These are phyloP conservation scores for Candida namnaoensis DNA, from an alignment of 805 yeast species.

Conservation along the genomic window DNA sequence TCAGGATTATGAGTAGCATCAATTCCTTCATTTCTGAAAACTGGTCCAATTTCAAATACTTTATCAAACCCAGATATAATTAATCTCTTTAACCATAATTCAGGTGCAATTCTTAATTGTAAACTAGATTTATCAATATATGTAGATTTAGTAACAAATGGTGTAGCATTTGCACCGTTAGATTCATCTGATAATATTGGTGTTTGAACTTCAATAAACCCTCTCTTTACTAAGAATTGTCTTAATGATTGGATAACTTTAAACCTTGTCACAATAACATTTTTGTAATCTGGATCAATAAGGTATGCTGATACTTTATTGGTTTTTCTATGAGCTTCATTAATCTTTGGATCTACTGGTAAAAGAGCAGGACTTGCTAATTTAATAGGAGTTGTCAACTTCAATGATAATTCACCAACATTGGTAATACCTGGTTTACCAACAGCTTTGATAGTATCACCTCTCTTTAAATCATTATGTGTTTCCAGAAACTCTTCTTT, in stretches of 20 bases:
- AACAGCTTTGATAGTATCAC: slow-evolving; percentile 58
- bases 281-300: slow-evolving; percentile 42
- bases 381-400: slow-evolving; percentile 37
- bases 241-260: slow-evolving; percentile 49
- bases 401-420: slow-evolving; percentile 70
- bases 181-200: slow-evolving; percentile 69
- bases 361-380: slow-evolving; percentile 63
- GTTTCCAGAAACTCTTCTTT: slow-evolving; percentile 31
- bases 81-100: slow-evolving; percentile 82
- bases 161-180: slow-evolving; percentile 91
- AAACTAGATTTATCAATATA: slow-evolving; percentile 24
- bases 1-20: slow-evolving; percentile 94
- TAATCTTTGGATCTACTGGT: slow-evolving; percentile 58
- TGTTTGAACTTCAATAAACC: slow-evolving; percentile 79
- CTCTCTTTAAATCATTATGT: slow-evolving; percentile 43
- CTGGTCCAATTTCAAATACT: slow-evolving; percentile 79
- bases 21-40: slow-evolving; percentile 87
- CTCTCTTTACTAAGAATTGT: slow-evolving; percentile 39
- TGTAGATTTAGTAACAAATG: slow-evolving; percentile 52
- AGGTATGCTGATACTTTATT: slow-evolving; percentile 71
- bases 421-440: slow-evolving; percentile 75
- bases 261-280: slow-evolving; percentile 42
- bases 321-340: slow-evolving; percentile 45
- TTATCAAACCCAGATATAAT: slow-evolving; percentile 80
- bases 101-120: slow-evolving; percentile 86